These are phyloP conservation scores for Sugiyamaella lignohabitans DNA, from an alignment of 805 yeast genomes.

Conservation along the genomic window DNA sequence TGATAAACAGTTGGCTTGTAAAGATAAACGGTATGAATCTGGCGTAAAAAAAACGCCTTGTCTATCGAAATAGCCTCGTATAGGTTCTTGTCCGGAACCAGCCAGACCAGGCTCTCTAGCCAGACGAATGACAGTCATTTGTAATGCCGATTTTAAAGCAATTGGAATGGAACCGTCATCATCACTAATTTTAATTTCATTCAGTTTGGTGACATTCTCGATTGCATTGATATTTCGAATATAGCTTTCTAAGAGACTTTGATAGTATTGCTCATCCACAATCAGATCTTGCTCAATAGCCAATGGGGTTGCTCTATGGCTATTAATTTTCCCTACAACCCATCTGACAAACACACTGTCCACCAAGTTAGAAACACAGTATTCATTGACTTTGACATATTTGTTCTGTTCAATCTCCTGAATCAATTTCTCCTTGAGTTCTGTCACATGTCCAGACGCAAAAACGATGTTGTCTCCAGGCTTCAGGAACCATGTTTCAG, in stretches of 20 bases:
- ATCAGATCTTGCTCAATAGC: not conserved
- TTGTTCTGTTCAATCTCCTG: too few relatives aligned
- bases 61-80: slow-evolving; percentile 6
- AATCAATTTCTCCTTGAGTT: slow-evolving; percentile 1
- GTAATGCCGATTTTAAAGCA: not conserved
- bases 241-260: not conserved
- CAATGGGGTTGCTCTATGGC: not conserved
- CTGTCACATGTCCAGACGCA: slow-evolving; percentile 9
- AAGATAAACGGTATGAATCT: slow-evolving; percentile 1
- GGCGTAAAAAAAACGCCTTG: slow-evolving; percentile 7
- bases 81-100: not conserved
- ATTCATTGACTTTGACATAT: not conserved
- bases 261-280: not conserved
- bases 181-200: not conserved
- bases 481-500: not conserved
- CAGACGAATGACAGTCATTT: not conserved
- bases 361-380: not conserved
- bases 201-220: not conserved
- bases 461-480: slow-evolving; percentile 6
- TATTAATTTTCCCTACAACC: not conserved
- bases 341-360: slow-evolving; percentile 1
- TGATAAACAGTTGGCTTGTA: not conserved
- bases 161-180: not conserved
- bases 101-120: not conserved
- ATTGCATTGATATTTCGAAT: too few relatives aligned